Percentiles rank a stretch among this genome's conserved stretches.
Conservation (phyloP, 441 rosid species). For the Hura crepitans region DNA sequence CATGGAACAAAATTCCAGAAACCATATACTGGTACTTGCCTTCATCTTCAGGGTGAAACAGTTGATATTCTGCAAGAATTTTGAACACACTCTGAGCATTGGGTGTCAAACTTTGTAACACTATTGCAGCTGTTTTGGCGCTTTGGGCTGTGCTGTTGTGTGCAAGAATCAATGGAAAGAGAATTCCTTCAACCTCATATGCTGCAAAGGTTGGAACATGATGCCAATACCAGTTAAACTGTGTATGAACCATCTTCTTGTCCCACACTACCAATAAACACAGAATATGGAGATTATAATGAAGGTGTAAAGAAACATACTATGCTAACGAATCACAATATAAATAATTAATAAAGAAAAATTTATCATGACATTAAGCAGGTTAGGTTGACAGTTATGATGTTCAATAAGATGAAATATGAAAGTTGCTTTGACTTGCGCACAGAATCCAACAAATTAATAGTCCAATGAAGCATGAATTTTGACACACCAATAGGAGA, state of each 20-base stretch:
- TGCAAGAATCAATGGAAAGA: conserved; percentile 76
- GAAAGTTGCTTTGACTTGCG: background rate
- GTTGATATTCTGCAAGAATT: conserved; percentile 74
- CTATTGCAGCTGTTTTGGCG: conserved; percentile 81
- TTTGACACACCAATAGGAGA: background rate
- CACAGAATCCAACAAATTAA: background rate
- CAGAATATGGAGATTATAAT: conserved; percentile 10
- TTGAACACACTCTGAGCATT: conserved; percentile 89
- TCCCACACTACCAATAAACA: conserved; percentile 69
- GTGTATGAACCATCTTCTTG: conserved; percentile 93
- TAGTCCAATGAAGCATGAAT: background rate
- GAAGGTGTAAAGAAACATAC: background rate
- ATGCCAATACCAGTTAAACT: conserved; percentile 88
- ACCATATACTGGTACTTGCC: conserved; percentile 33
- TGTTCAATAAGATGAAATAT: background rate
- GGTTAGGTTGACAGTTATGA: background rate
- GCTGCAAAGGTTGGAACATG: conserved; percentile 87
- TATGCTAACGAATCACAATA: conserved; percentile 12
- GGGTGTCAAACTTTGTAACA: conserved; percentile 83
- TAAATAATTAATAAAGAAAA: background rate
- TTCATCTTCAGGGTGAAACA: conserved; percentile 80
- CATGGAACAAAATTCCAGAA: background rate
- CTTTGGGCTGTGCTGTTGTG: conserved; percentile 58
- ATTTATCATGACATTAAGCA: background rate
- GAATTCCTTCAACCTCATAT: conserved; percentile 72